phyloP scores from a whole-genome alignment of 495 filamentous ascomycete genomes.

The Halenospora varia region DNA sequence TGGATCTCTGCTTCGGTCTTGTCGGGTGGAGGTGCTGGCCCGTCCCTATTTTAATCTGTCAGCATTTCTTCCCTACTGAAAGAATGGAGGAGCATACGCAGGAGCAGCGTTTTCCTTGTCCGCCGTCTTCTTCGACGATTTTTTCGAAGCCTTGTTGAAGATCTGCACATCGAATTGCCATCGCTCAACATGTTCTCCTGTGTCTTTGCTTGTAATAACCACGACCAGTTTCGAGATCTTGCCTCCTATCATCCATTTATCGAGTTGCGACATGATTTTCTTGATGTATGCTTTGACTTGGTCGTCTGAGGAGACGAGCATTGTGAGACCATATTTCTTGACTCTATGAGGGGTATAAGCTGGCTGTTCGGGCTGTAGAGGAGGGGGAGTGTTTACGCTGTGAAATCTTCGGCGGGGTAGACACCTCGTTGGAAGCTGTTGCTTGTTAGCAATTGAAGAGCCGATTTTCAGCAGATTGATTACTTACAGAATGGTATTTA shows the following conservation, averaged over 20 bases:
- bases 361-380: background rate
- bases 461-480: too few species aligned
- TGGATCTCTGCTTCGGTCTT: conserved; percentile 95
- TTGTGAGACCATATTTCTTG: conserved; percentile 99
- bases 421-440: conserved; percentile 88
- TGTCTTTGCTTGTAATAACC: conserved; percentile 93
- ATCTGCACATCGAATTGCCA: conserved; percentile 98
- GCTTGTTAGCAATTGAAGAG: too few species aligned
- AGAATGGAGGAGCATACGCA: too few species aligned
- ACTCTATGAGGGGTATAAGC: conserved; percentile 31
- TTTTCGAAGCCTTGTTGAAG: conserved; percentile 51
- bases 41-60: conserved; percentile 19
- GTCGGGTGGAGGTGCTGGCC: conserved; percentile 42
- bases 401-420: conserved; percentile 97
- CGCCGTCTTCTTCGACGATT: conserved; percentile 32
- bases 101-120: conserved; percentile 61
- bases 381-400: conserved; percentile 60
- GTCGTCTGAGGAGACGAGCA: conserved; percentile 93
- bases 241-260: conserved; percentile 92
- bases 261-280: conserved; percentile 95
- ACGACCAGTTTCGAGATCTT: conserved; percentile 97
- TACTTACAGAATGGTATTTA: conserved; percentile 84
- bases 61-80: too few species aligned
- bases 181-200: conserved; percentile 89
- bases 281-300: conserved; percentile 99